Conservation (phyloP, 495 filamentous ascomycete species). For the Hypoxylon crocopeplum region DNA sequence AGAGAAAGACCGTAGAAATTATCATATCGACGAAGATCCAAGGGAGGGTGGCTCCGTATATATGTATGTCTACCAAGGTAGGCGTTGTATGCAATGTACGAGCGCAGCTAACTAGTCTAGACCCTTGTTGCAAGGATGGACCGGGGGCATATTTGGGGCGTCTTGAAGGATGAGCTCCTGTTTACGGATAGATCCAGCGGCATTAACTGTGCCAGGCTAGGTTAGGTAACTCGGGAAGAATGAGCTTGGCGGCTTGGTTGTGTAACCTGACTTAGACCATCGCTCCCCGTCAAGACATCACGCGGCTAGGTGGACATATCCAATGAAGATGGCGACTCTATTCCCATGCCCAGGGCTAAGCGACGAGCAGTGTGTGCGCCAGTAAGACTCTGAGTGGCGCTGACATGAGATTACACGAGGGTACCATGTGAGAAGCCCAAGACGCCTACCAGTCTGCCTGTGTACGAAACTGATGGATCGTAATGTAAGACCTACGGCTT, state of each 20-base stretch:
- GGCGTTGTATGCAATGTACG: not conserved
- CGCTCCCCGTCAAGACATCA: not conserved
- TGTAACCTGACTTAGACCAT: not conserved
- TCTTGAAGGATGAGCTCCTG: not conserved
- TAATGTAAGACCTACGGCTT: too few relatives aligned
- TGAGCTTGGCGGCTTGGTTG: not conserved
- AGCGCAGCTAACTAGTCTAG: not conserved
- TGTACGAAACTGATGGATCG: too few relatives aligned
- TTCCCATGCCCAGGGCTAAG: not conserved
- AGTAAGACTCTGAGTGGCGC: not conserved
- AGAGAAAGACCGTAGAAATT: not conserved
- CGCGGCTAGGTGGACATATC: not conserved
- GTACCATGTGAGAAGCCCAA: too few relatives aligned
- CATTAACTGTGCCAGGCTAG: not conserved
- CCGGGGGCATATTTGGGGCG: not conserved
- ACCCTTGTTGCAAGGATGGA: conserved; percentile 5
- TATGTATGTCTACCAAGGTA: not conserved
- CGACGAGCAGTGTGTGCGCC: not conserved
- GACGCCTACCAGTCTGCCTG: too few relatives aligned
- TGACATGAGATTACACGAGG: too few relatives aligned
- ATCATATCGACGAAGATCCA: not conserved
- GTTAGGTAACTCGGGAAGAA: not conserved
- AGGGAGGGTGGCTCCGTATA: not conserved
- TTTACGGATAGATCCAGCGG: conserved; percentile 7
- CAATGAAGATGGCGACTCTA: not conserved